Evolutionary conservation across 2,329 filamentous ascomycete genomes (phyloP).

Genomic region (Graphilbum sp.): DNA sequence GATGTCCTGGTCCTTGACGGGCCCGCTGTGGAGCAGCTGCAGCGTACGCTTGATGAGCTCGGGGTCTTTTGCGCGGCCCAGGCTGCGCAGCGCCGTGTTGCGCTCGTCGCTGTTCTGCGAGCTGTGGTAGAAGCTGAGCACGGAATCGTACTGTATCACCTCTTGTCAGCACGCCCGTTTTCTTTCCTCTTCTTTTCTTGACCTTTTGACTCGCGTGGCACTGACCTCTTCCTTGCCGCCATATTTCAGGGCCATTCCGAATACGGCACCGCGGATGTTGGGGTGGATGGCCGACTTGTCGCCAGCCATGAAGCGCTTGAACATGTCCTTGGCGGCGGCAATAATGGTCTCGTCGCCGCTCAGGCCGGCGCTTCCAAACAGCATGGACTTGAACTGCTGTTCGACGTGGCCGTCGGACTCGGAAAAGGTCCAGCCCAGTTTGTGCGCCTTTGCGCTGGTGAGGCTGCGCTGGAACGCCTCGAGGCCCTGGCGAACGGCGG

Average conservation of each 20-base stretch:
- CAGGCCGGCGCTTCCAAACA: constrained; percentile 73
- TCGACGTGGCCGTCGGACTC: constrained; percentile 75
- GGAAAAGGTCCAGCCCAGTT: constrained; percentile 76
- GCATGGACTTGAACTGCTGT: constrained; percentile 85
- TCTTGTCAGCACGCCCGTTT: too few relatives aligned
- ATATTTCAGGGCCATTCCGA: constrained; percentile 67
- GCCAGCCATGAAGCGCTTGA: constrained; percentile 64
- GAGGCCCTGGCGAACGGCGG: constrained; percentile 54
- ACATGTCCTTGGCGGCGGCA: constrained; percentile 76
- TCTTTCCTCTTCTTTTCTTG: background rate
- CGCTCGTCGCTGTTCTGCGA: constrained; percentile 73
- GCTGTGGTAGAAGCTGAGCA: constrained; percentile 59
- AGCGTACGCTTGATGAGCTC: constrained; percentile 72
- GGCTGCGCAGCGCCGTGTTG: constrained; percentile 71
- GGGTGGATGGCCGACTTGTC: constrained; percentile 75
- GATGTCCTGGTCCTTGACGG: constrained; percentile 88
- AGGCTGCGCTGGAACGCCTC: constrained; percentile 72
- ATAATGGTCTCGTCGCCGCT: constrained; percentile 66
- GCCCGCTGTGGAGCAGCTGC: constrained; percentile 54
- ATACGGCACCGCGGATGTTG: constrained; percentile 77
- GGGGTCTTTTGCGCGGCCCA: constrained; percentile 64
- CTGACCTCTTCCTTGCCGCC: constrained; percentile 66
- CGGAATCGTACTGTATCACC: constrained; percentile 48
- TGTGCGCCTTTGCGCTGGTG: constrained; percentile 63
- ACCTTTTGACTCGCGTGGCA: too few relatives aligned